These are phyloP conservation scores for Pseudonitzschia delicatissima DNA, from an alignment of 108 stramenopile genomes.

Conservation along the genomic window DNA sequence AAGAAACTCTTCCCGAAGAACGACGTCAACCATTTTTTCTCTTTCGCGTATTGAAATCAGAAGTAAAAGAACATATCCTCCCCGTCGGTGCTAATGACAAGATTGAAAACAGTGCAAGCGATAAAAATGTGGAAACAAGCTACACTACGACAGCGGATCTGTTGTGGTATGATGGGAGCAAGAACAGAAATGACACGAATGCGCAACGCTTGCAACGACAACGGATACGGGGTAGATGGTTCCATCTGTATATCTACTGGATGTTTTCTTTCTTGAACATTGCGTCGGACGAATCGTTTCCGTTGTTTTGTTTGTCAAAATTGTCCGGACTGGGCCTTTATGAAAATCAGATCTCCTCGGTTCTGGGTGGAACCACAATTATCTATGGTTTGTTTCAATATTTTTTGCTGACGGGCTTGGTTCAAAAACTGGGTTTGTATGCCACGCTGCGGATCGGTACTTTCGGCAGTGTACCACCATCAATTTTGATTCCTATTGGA, in stretches of 20 bases:
- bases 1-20: conserved; percentile 46
- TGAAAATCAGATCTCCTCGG: conserved; percentile 55
- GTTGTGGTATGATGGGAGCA: background rate
- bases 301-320: conserved; percentile 62
- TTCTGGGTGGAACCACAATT: conserved; percentile 46
- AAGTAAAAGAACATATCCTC: background rate
- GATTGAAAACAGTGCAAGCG: background rate
- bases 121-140: background rate
- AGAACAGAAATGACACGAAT: background rate
- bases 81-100: background rate
- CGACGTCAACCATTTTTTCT: background rate
- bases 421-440: conserved; percentile 47
- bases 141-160: background rate
- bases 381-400: conserved; percentile 55
- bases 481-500: conserved; percentile 42
- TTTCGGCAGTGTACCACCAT: conserved; percentile 22
- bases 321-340: conserved; percentile 47
- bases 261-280: conserved; percentile 49
- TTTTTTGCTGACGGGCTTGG: conserved; percentile 32
- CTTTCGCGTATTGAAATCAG: background rate
- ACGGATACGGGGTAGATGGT: too few species aligned
- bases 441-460: conserved; percentile 43
- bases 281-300: conserved; percentile 57
- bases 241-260: conserved; percentile 54
- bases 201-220: background rate